Percentiles rank a stretch among this genome's conserved stretches.
Conservation (phyloP, 2,329 filamentous ascomycete genomes). For the Phyllosticta citriasiana region DNA sequence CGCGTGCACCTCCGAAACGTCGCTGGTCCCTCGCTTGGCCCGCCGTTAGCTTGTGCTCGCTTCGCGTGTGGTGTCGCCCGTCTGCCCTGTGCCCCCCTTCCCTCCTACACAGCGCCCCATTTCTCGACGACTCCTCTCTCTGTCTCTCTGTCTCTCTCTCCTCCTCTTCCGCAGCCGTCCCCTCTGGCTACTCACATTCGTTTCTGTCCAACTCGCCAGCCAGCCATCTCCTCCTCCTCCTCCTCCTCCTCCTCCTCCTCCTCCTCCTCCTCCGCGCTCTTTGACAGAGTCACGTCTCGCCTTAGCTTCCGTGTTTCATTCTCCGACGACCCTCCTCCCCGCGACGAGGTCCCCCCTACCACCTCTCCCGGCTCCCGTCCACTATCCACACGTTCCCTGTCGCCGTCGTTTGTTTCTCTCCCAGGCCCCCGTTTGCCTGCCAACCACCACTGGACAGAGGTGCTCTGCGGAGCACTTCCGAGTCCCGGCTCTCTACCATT, state of each 20-base stretch:
- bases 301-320: slow-evolving; percentile 10
- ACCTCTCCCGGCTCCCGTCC: background rate
- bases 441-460: background rate
- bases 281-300: slow-evolving; percentile 10
- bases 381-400: background rate
- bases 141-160: background rate
- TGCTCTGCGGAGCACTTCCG: slow-evolving; percentile 1
- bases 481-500: background rate
- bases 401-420: slow-evolving; percentile 1
- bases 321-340: slow-evolving; percentile 3
- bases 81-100: too few relatives aligned
- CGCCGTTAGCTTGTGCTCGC: background rate
- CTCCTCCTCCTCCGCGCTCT: slow-evolving; percentile 6
- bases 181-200: background rate
- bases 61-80: background rate
- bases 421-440: background rate
- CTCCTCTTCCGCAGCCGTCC: background rate
- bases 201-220: background rate
- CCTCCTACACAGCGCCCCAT: background rate
- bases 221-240: background rate
- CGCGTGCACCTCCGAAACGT: background rate
- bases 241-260: too few relatives aligned
- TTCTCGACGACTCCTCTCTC: background rate
- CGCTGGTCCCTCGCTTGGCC: background rate
- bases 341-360: slow-evolving; percentile 3